Percentiles rank a stretch among this genome's conserved stretches.
Conservation (phyloP, 2,329 filamentous ascomycete genomes). For the Ophiosphaerella korrae region DNA sequence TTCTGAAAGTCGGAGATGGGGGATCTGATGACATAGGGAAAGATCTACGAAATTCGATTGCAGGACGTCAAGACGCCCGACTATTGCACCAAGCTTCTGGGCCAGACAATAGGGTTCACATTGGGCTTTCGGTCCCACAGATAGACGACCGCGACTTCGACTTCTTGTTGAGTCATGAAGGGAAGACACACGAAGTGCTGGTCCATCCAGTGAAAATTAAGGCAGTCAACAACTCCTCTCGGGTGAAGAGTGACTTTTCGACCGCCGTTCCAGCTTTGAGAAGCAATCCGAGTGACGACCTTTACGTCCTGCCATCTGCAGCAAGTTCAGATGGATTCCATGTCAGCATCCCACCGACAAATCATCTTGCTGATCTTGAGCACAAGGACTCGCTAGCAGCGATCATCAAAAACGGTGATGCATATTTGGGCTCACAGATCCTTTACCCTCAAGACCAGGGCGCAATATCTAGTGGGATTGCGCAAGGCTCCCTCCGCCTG, state of each 20-base stretch:
- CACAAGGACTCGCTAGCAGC: conserved; percentile 29
- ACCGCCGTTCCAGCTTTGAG: conserved; percentile 17
- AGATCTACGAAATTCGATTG: conserved; percentile 23
- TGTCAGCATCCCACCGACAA: conserved; percentile 21
- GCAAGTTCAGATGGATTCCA: conserved; percentile 25
- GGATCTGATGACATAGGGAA: conserved; percentile 15
- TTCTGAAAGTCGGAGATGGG: conserved; percentile 20
- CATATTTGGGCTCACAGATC: conserved; percentile 22
- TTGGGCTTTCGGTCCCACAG: conserved; percentile 32
- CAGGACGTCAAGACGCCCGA: conserved; percentile 32
- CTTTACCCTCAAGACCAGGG: conserved; percentile 32
- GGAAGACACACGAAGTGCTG: conserved; percentile 26
- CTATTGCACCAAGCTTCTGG: conserved; percentile 25
- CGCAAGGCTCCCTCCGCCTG: conserved; percentile 25
- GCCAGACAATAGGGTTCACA: conserved; percentile 20
- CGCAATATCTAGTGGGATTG: conserved; percentile 29
- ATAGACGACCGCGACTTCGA: conserved; percentile 34
- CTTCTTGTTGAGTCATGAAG: conserved; percentile 24
- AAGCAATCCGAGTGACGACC: conserved; percentile 6
- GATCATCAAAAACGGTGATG: conserved; percentile 17
- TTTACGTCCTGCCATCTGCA: conserved; percentile 26
- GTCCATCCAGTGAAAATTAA: conserved; percentile 23
- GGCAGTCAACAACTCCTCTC: conserved; percentile 13
- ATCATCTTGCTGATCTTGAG: conserved; percentile 27
- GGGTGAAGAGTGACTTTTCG: conserved; percentile 15